Conservation (phyloP, 495 filamentous ascomycete species). For the Aspergillus steynii region DNA sequence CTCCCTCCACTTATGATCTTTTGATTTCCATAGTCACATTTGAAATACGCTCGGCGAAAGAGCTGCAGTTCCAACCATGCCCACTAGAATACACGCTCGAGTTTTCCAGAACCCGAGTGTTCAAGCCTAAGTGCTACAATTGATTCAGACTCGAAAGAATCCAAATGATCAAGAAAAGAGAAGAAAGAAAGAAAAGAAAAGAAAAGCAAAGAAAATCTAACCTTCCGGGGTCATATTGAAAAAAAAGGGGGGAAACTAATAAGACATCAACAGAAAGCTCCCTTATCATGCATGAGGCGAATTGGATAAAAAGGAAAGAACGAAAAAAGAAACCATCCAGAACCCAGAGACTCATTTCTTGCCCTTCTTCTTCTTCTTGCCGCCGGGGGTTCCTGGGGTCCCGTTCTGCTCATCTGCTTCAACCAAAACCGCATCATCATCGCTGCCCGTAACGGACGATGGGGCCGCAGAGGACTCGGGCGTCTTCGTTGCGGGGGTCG, state of each 20-base stretch:
- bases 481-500: conserved; percentile 14
- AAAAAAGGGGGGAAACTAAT: neutral
- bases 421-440: conserved; percentile 86
- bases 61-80: neutral
- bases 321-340: neutral
- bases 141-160: neutral
- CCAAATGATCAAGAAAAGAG: neutral
- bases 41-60: neutral
- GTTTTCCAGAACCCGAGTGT: neutral
- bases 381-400: conserved; percentile 33
- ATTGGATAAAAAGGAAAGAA: neutral
- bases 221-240: neutral
- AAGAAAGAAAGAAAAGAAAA: conserved; percentile 4
- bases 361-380: conserved; percentile 73
- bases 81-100: neutral
- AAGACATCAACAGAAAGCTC: conserved; percentile 3
- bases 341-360: conserved; percentile 60
- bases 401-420: conserved; percentile 64
- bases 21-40: neutral
- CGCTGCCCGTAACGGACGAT: conserved; percentile 50
- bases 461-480: conserved; percentile 16
- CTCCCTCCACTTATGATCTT: neutral
- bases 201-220: conserved; percentile 5
- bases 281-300: conserved; percentile 8
- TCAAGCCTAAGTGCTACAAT: neutral